These are phyloP conservation scores for Colletotrichum magnum DNA, from an alignment of 2,329 filamentous ascomycete species.

Conservation along the genomic window DNA sequence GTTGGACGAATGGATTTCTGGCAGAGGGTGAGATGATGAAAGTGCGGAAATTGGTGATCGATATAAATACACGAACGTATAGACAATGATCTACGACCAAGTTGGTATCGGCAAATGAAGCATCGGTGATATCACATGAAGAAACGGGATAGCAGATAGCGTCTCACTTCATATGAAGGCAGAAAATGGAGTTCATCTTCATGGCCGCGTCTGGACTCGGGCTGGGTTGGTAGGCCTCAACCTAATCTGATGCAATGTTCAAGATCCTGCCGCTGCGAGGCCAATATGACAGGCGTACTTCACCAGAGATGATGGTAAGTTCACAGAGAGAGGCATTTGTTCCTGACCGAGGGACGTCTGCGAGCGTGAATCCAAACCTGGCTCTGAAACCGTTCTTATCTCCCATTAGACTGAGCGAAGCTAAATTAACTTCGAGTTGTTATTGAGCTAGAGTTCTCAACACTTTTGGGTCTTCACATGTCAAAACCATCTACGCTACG, in stretches of 20 bases:
- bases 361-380: neutral
- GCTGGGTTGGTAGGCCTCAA: neutral
- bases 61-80: too few relatives aligned
- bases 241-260: slow-evolving; percentile 4
- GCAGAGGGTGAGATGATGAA: too few relatives aligned
- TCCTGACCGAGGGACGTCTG: neutral
- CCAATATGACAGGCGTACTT: neutral
- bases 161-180: neutral
- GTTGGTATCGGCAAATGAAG: neutral
- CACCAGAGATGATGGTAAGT: neutral
- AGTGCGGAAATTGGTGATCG: too few relatives aligned
- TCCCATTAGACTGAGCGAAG: neutral
- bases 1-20: too few relatives aligned
- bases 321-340: neutral
- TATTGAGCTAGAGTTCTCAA: slow-evolving; percentile 3
- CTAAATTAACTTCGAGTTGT: too few relatives aligned
- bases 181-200: neutral
- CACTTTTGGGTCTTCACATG: slow-evolving; percentile 11
- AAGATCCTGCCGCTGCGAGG: neutral
- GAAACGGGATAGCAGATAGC: too few relatives aligned
- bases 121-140: too few relatives aligned
- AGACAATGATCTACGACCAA: too few relatives aligned
- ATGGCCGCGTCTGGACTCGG: neutral
- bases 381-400: neutral
- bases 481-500: neutral